Evolutionary conservation across 345 rosid species (phyloP), one percentile per base, ranked within the genome.

Genomic region (Eutrema japonicum): DNA sequence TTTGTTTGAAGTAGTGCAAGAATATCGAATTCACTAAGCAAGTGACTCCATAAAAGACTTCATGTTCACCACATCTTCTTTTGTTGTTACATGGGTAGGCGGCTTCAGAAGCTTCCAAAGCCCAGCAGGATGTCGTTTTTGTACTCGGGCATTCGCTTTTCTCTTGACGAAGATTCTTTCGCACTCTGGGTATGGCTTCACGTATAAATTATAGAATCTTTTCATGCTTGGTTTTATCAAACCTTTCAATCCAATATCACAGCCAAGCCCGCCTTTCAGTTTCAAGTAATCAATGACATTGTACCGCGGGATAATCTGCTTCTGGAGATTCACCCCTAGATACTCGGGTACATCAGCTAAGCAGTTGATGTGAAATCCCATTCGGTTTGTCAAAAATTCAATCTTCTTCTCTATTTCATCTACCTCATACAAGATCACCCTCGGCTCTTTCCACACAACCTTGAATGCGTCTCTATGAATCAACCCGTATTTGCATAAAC

Each of bases 171-270:
- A 89, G 66, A 93, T 79, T 77, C 84, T 88, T 59, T 84, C 88
- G 18, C 98, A 93, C 57, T 85, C 98, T 6, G 96, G 96, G 70
- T 90, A 90, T 16, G 98, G 98, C 82, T 88, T 93, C 62, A 90
- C 96, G 66, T 87, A 88, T 5, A 87, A 52, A 74, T 89, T 93
- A 63, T 93, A 87, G 72, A 93, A 90, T 51, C 86, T 89, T 18
- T 78, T 87, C 85, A 79, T 89, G 42, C 91, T 93, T 42, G 82
- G 84, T 80, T 81, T 89, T 9, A 89, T 82, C 84, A 93, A 81
- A 64, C 77, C 87, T 73, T 79, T 83, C 83, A 93, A 85, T 35
- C 83, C 84, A 18, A 93, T 74, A 64, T 89, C 87, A 75, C 74
- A 84, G 9, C 86, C 96, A 36, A 90, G 83, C 48, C 89, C 92